Base-by-base conservation (phyloP, 768 basidiomycete genomes). In the Cyclocybe aegerita region DNA sequence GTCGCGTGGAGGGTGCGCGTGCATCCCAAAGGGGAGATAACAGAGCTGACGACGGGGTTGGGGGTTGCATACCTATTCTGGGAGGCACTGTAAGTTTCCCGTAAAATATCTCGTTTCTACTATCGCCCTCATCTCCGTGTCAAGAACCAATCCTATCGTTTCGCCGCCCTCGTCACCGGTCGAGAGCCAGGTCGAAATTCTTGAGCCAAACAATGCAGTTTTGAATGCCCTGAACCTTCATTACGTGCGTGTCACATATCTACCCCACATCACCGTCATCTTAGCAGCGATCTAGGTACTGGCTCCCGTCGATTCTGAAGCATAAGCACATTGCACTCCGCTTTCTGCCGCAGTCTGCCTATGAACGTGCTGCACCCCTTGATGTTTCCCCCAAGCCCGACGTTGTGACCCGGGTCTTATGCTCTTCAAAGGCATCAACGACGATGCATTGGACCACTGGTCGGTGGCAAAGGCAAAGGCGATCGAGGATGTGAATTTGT, bases 321-420 rank as follows among this genome's bases (percentile, higher is more conserved):
- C 67, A 77, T 58, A 56, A 63, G 10, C 53, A 70, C 48, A 55
- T 79, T 43, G 73, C 73, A 3, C 62, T 80, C 23, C 70, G 75
- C 6, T 79, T 79, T 60, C 41, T 79, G 6, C 64, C 74, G 2
- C 78, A 78, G 53, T 56, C 58, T 2, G 64, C 69, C n/a, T 79
- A 76, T 54, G 73, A 72, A 44, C 49, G 52, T 7, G 68, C 75
- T 0, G 78, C 73, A 1, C 66, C 56, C 1, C 63, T 80, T 10
- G 53, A 57, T 2, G 48, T 79, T 39, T 48, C 46, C 4, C 79
- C 79, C 1, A 34, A 45, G 34, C 76, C 79, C 10, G 75, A 75
- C 48, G 62, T 74, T 39, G 64, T 76, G 2, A 71, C 67, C 0
- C 72, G 74, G 9, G 63, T 79, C 12, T 78, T 77, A 76, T 78